Base-by-base conservation (phyloP, 345 rosid species). In the Aquilaria sinensis region DNA sequence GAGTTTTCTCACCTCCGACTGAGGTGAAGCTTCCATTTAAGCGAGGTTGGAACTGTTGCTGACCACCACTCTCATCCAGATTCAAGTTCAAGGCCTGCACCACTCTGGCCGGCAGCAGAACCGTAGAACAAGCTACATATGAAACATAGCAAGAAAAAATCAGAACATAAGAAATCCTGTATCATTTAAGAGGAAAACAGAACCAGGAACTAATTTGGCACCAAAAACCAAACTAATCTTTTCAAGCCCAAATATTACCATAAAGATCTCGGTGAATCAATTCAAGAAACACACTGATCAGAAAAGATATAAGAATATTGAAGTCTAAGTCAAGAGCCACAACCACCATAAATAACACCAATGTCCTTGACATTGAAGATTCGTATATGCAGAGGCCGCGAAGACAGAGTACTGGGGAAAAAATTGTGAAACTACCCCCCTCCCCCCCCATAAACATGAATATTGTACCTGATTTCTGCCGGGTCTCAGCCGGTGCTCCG, bases 101-200 rank as follows among this genome's bases (percentile, higher is more conserved):
- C 63, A 87, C 82, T 74, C 77, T 84, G n/a, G 84, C 87, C 33
- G 97, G 97, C 12, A 90, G 77, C 48, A 87, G 67, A 23, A 83
- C 90, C 3, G 86, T 78, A 0, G 88, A 62, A 56, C 86, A 49
- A n/a, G 66, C 81, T 74, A 56, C 3, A 1, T 37, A 37, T 37
- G 8, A 31, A 47, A 29, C 30, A 11, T 32, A 31, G 10, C 12
- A 32, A 32, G 12, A 61, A 54, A 51, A 64, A 56, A 9, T 37
- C 4, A 37, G 43, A 37, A 7, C 43, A 37, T 37, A 37, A 37
- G 43, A 37, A 37, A 9, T 37, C 43, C 23, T 23, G 23, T 23
- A 23, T 23, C 23, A 23, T 23, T 1, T 23, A 23, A 23, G 23
- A 23, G 1, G 23, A 57, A 4, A 49, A 56, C 14, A 23, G 47